A percentile compares a stretch with the other conserved stretches of the same genome.
These are phyloP conservation scores for Orbilia oligospora DNA, from an alignment of 2,329 filamentous ascomycete genomes.

Conservation along the genomic window DNA sequence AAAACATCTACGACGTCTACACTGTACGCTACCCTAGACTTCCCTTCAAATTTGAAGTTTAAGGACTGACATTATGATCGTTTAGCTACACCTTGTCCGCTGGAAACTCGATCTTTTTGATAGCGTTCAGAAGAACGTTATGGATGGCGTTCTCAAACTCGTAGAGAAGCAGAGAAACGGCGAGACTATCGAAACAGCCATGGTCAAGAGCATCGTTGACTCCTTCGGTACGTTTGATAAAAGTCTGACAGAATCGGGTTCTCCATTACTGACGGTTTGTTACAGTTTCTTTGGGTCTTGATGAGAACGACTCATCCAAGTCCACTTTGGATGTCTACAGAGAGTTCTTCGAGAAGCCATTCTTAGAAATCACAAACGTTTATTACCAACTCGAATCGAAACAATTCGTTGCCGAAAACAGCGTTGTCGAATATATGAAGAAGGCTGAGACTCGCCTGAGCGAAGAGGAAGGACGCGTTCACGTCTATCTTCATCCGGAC, in stretches of 20 bases:
- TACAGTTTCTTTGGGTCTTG: conserved; percentile 86
- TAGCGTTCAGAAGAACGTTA: conserved; percentile 86
- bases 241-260: background rate
- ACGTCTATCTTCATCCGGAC: conserved; percentile 90
- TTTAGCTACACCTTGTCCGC: conserved; percentile 84
- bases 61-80: background rate
- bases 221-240: conserved; percentile 74
- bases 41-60: conserved; percentile 2
- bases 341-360: conserved; percentile 91
- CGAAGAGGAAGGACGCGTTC: conserved; percentile 94
- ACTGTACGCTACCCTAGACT: conserved; percentile 69
- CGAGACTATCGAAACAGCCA: conserved; percentile 95
- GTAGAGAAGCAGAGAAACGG: conserved; percentile 98
- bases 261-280: conserved; percentile 5
- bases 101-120: conserved; percentile 95
- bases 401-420: conserved; percentile 95
- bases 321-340: conserved; percentile 96
- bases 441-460: conserved; percentile 91
- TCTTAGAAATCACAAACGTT: conserved; percentile 83
- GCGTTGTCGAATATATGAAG: conserved; percentile 99
- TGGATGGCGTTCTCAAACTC: conserved; percentile 93
- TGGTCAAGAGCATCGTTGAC: conserved; percentile 97
- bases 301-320: conserved; percentile 92
- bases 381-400: conserved; percentile 96
- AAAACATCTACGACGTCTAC: conserved; percentile 98